phyloP scores from a whole-genome alignment of 176 grass and related monocot species.

The Eremochloa ophiuroides region DNA sequence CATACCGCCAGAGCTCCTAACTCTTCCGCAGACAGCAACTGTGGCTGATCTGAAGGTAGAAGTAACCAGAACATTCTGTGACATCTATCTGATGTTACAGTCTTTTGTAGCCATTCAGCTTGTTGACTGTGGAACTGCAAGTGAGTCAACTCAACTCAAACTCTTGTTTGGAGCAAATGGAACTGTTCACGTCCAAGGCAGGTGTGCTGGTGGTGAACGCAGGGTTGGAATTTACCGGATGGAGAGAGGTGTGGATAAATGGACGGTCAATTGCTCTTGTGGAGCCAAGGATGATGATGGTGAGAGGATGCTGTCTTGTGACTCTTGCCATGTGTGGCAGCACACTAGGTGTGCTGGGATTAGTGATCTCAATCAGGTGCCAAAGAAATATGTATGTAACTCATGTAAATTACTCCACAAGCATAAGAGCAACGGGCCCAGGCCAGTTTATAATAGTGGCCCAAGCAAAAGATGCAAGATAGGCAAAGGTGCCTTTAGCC shows the following conservation, averaged over 20 bases:
- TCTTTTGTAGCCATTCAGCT: conserved; percentile 50
- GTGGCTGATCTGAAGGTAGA: conserved; percentile 61
- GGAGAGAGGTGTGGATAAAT: conserved; percentile 66
- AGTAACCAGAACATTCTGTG: conserved; percentile 39
- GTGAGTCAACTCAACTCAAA: conserved; percentile 47
- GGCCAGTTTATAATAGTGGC: conserved; percentile 14
- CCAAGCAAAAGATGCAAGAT: conserved; percentile 38
- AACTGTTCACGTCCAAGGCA: conserved; percentile 37
- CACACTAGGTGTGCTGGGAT: conserved; percentile 78
- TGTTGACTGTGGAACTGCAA: conserved; percentile 40
- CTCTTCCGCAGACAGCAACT: conserved; percentile 46
- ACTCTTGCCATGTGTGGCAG: conserved; percentile 64
- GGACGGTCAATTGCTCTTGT: conserved; percentile 70
- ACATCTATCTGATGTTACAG: conserved; percentile 59
- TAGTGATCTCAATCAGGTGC: conserved; percentile 60
- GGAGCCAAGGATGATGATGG: conserved; percentile 78
- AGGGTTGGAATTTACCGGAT: conserved; percentile 45
- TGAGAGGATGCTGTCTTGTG: conserved; percentile 83
- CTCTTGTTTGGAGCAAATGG: conserved; percentile 43
- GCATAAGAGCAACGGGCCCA: conserved; percentile 6
- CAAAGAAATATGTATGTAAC: conserved; percentile 52
- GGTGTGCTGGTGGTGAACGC: conserved; percentile 22
- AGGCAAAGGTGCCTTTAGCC: conserved; percentile 13
- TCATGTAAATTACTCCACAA: conserved; percentile 44
- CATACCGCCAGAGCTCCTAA: conserved; percentile 48